Base-by-base conservation (phyloP, 495 filamentous ascomycete genomes). In the Platismatia glauca region DNA sequence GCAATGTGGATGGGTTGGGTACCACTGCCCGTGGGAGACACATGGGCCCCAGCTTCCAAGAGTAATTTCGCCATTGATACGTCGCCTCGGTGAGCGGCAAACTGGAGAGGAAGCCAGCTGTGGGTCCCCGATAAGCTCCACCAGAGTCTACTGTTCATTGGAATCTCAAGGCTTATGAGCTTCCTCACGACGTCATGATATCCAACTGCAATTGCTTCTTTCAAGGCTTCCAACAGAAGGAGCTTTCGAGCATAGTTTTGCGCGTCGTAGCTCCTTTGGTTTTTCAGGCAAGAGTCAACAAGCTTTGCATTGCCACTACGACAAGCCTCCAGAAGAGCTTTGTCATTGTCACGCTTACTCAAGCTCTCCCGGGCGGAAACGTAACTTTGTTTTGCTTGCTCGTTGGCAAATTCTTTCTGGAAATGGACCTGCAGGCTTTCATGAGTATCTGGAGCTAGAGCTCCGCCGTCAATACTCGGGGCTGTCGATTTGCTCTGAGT, bases 1-100 rank as follows among this genome's bases (percentile, higher is more conserved):
- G 50, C 50, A 18, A 22, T n/a, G 27, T 62, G 50, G 15, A 62
- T 62, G 16, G 60, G 48, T 37, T 57, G 35, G 1, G 11, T 33
- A 4, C 37, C 27, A 6, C 7, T 8, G 8, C 1, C 11, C 11
- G 24, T 34, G 16, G 22, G 1, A 29, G 53, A 24, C 1, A 57
- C 15, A 27, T 62, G 3, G 11, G 53, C 38, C 5, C 60, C 52
- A 15, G 34, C 22, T 12, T 57, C 53, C 3, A 62, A 11, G 0
- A 62, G 39, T 22, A 56, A 20, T n/a, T 15, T 35, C 15, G 29
- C 18, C 48, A 55, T 55, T 31, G 35, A 1, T 9, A 55, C 16
- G n/a, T 61, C 34, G 7, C 59, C 59, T 35, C 6, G 20, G 16
- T 38, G n/a, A 13, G 35, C 35, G 12, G 48, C 59, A 53, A 39